Evolutionary conservation across 345 rosid genomes (phyloP), one percentile per base, ranked within the genome.

Genomic region (Sonneratia caseolaris): DNA sequence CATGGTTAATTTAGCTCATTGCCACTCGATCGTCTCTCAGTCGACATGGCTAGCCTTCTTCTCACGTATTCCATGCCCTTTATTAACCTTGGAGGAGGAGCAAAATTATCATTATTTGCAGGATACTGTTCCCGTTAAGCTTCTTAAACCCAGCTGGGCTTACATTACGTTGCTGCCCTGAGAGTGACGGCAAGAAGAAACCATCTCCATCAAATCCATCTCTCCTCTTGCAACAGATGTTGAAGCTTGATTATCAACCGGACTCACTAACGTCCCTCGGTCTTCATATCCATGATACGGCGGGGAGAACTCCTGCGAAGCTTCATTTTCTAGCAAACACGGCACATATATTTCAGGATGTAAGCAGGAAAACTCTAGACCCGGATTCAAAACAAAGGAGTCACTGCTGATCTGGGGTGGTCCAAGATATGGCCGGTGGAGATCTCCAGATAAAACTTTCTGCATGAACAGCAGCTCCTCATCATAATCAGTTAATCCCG

Each of bases 131-230:
- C 9, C 43, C 9, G 43, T 8, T 40, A 8, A 40, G 43, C 32
- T 27, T 40, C 5, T 4, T 4, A 40, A 40, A 40, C 43, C 43
- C 9, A 40, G 43, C 43, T 40, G 9, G 43, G 7, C 9, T 8
- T 40, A 40, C 15, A 53, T 3, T 24, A 19, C 3, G 76, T 72
- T 55, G 36, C 68, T 70, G 70, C 73, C 71, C 68, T 80, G 82
- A 55, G 75, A 40, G 22, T 76, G 79, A 66, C 68, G 66, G 76
- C 80, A 83, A 76, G 82, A 83, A 69, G 86, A 85, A 67, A 94
- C 73, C 98, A 94, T 91, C 88, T 94, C 98, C n/a, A 94, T 85
- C 89, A 92, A 80, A 81, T 94, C 99, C 93, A 91, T 91, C 76
- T 94, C 97, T 72, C 80, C 83, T 68, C 68, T 79, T 71, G 79